Base-by-base conservation (phyloP, 2,329 filamentous ascomycete species). In the Alternaria ethzedia region DNA sequence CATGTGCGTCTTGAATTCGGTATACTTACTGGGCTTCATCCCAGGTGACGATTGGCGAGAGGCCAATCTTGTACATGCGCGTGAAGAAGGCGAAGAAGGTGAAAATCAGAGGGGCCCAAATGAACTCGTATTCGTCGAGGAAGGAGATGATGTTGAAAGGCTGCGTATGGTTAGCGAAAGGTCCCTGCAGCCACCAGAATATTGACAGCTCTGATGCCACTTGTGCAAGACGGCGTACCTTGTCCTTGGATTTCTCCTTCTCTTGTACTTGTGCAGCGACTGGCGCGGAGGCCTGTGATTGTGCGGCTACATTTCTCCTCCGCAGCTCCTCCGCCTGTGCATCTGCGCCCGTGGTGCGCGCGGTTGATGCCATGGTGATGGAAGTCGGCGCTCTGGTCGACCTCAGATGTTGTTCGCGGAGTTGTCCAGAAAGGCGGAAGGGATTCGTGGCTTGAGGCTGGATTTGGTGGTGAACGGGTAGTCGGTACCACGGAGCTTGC, bases 11-110 rank as follows among this genome's bases (percentile, higher is more conserved):
- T 23, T 28, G 9, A 5, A 43, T 30, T 3, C 15, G 21, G 17
- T 50, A 21, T 54, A 73, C 87, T 80, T 88, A 90, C 88, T 92
- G 90, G 71, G 90, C 90, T 83, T 92, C 90, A 79, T 92, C 90
- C 90, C 90, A 92, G 51, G 90, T 92, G 63, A 92, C 90, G 72
- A 92, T 92, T 65, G 88, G 85, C 49, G 90, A 92, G 54, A 89
- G 80, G 61, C 88, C 88, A 75, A 90, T 90, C 78, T 87, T 89
- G 81, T 87, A 90, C 82, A 90, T 86, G 71, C 88, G 86, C 47
- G 88, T 90, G 79, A 90, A 90, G 79, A 90, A 86, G 65, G 88
- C 85, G 62, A 90, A 79, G 47, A 84, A 83, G 30, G 88, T 90
- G 74, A 90, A 88, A 67, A 90, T 78, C 54, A 90, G 77, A 46